A percentile compares a stretch with the other conserved stretches of the same genome.
Evolutionary conservation across 1,284 basidiomycete genomes (phyloP).

Genomic region (Ceratobasidium sp.): DNA sequence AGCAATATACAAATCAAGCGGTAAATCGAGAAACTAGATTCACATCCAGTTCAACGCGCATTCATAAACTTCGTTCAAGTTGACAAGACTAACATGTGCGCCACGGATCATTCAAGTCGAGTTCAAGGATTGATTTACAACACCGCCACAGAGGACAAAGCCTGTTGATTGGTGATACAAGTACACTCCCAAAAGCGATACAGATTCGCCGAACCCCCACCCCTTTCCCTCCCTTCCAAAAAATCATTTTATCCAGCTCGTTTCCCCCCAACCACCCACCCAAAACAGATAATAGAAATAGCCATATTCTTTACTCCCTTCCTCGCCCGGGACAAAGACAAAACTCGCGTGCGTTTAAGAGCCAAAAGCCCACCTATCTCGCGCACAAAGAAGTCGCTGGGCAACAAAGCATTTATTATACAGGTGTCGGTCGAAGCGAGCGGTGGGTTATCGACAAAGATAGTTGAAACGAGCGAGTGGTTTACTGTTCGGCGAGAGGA

Average conservation of each 20-base stretch:
- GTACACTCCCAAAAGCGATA: conserved; percentile 1
- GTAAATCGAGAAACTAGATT: conserved; percentile 29
- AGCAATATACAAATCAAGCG: conserved; percentile 15
- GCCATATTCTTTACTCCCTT: conserved; percentile 37
- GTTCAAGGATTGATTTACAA: not conserved
- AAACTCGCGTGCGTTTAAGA: too few species aligned
- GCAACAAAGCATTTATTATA: conserved; percentile 36
- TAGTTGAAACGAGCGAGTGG: conserved; percentile 12
- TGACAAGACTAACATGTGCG: not conserved
- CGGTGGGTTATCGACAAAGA: not conserved
- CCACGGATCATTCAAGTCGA: not conserved
- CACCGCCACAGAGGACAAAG: not conserved
- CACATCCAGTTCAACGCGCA: conserved; percentile 30
- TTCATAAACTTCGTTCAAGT: not conserved
- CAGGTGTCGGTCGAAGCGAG: conserved; percentile 22
- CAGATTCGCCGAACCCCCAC: too few species aligned
- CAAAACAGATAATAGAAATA: conserved; percentile 24
- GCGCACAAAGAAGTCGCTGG: conserved; percentile 14
- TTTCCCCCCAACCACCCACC: conserved; percentile 29
- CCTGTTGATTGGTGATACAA: conserved; percentile 27
- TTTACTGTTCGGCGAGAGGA: conserved; percentile 11
- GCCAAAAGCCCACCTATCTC: too few species aligned
- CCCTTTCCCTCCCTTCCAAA: too few species aligned
- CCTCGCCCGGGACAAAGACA: too few species aligned
- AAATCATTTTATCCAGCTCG: not conserved